A percentile compares a stretch with the other conserved stretches of the same genome.
These are phyloP conservation scores for Lasiodiplodia sp. DNA, from an alignment of 2,329 filamentous ascomycete genomes.

Conservation along the genomic window DNA sequence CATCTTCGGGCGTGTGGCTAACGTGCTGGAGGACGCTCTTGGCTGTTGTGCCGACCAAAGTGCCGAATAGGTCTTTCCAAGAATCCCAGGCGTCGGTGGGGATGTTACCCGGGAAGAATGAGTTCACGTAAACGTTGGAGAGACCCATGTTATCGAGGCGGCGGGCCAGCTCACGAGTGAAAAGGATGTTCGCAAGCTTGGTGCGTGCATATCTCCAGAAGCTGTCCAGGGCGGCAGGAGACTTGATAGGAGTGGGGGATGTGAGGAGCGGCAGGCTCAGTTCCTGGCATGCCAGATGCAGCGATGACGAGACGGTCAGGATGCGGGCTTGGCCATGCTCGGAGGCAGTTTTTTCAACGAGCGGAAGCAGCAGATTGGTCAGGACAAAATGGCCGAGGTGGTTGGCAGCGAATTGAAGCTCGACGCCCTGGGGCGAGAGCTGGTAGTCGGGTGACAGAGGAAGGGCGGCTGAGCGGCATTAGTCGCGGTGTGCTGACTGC, in stretches of 20 bases:
- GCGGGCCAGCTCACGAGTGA: slow-evolving; percentile 40
- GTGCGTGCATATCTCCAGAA: slow-evolving; percentile 44
- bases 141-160: slow-evolving; percentile 36
- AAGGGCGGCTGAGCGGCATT: slow-evolving; percentile 30
- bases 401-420: slow-evolving; percentile 33
- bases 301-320: slow-evolving; percentile 36
- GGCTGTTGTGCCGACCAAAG: slow-evolving; percentile 34
- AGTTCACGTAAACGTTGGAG: slow-evolving; percentile 42
- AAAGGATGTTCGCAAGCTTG: slow-evolving; percentile 46
- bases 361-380: slow-evolving; percentile 32
- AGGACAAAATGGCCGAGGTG: slow-evolving; percentile 35
- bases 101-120: slow-evolving; percentile 45
- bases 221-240: slow-evolving; percentile 34
- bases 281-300: slow-evolving; percentile 39
- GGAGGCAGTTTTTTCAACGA: slow-evolving; percentile 28
- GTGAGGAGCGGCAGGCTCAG: slow-evolving; percentile 39
- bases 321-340: slow-evolving; percentile 32
- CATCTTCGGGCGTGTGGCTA: slow-evolving; percentile 40
- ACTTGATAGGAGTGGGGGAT: slow-evolving; percentile 36
- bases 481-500: slow-evolving; percentile 20
- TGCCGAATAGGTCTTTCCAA: slow-evolving; percentile 41
- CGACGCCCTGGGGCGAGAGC: slow-evolving; percentile 37
- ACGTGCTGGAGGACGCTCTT: slow-evolving; percentile 35
- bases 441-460: slow-evolving; percentile 36
- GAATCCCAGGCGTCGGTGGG: slow-evolving; percentile 42